phyloP scores from a whole-genome alignment of 306 rosid species.

The Prunus kanzakura region DNA sequence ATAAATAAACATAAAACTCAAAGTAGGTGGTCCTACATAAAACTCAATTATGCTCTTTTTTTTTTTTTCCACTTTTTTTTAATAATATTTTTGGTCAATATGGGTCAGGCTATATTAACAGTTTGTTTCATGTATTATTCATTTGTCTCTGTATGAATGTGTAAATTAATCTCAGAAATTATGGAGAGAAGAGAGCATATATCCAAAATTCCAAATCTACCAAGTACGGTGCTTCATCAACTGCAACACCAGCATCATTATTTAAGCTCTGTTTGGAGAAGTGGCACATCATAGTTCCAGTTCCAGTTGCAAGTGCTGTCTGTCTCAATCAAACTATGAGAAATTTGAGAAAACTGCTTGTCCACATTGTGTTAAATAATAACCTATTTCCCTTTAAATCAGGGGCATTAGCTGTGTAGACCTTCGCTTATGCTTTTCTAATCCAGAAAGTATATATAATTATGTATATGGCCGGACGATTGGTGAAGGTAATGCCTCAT shows the following conservation, averaged over 20 bases:
- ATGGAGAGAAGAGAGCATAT: neutral
- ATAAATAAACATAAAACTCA: neutral
- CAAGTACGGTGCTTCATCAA: constrained; percentile 6
- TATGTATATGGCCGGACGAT: neutral
- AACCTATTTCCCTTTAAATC: neutral
- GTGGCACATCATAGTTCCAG: constrained; percentile 2
- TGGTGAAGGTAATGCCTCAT: neutral
- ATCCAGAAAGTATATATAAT: neutral
- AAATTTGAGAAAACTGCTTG: neutral
- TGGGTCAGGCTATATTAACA: neutral
- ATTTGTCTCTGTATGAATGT: neutral
- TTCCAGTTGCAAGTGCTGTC: neutral
- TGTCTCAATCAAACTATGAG: neutral
- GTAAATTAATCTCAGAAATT: neutral
- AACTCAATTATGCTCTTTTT: neutral
- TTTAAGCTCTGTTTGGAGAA: neutral
- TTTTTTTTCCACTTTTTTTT: neutral
- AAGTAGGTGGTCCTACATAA: neutral
- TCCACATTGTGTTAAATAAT: neutral
- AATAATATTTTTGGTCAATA: neutral
- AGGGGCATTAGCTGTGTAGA: neutral
- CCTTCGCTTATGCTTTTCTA: neutral
- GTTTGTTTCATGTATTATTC: neutral
- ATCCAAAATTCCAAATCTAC: neutral
- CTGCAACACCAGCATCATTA: neutral